Base-by-base conservation (phyloP, 2,329 filamentous ascomycete species). In the Diaporthe capsici region DNA sequence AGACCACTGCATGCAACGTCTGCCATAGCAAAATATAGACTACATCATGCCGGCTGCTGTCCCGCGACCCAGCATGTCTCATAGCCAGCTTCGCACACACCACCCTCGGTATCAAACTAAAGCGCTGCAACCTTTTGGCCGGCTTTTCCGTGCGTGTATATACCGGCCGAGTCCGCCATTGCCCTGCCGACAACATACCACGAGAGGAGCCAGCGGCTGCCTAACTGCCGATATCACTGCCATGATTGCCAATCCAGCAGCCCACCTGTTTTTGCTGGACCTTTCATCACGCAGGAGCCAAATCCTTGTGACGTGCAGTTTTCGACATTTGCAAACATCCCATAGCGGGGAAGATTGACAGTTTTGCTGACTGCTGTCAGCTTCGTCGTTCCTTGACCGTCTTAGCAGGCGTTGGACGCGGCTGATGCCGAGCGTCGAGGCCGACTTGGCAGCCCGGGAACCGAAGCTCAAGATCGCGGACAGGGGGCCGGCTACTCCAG, bases 1-100 rank as follows among this genome's bases (percentile, higher is more conserved):
- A 25, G 31, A 39, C 65, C 39, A 68, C 65, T 55, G 47, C 47
- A 42, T 34, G 22, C 65, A 65, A 49, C 42, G 25, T 65, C 42
- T 65, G 4, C 4, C 39, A 34, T 12, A 37, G 31, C 65, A 53
- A 39, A 39, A 34, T 20, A 28, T 53, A 28, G 53, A 20, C 25
- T 53, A 22, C 22, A 39, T 53, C 31, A 22, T 53, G 34, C 47
- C 13, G 31, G 37, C 58, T 12, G n/a, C 37, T 25, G 31, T 42
- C 12, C 37, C 20, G 37, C 57, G 34, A 39, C 34, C 34, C 57
- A 39, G 22, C 34, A 22, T 22, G 57, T 39, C 57, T 39, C 57
- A 60, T 10, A 15, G 31, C 22, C 34, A 60, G 22, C 31, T 37
- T 42, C 22, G 9, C 61, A 22, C 61, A 49, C 42, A 47, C 42